Conservation (phyloP, 768 basidiomycete genomes). For the Amanita inopinata region DNA sequence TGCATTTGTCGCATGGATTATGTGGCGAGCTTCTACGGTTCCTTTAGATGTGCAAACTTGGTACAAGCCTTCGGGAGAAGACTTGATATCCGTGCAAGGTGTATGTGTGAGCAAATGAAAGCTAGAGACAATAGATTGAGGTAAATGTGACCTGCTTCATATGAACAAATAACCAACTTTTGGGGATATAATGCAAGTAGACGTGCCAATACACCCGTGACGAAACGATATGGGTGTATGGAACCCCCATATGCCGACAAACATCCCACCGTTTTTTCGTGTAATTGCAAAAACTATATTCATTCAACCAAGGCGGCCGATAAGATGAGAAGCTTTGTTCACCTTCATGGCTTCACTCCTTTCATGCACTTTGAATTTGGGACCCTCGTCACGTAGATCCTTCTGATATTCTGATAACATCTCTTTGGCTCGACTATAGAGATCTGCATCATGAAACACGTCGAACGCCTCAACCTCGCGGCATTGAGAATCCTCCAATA, state of each 20-base stretch:
- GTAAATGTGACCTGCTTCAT: background rate
- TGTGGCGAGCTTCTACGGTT: conserved; percentile 41
- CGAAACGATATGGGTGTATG: conserved; percentile 60
- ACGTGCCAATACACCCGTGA: conserved; percentile 47
- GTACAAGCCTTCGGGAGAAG: conserved; percentile 27
- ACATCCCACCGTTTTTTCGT: conserved; percentile 35
- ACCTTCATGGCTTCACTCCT: conserved; percentile 22
- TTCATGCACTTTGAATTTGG: conserved; percentile 23
- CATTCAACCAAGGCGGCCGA: background rate
- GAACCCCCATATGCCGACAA: conserved; percentile 49
- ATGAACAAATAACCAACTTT: conserved; percentile 26
- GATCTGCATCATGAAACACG: conserved; percentile 34
- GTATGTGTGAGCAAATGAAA: conserved; percentile 52
- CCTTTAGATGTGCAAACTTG: conserved; percentile 56
- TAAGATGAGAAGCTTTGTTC: background rate
- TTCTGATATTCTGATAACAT: conserved; percentile 33
- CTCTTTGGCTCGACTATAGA: conserved; percentile 34
- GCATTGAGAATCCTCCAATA: conserved; percentile 44
- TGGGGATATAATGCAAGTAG: conserved; percentile 41
- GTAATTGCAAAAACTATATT: conserved; percentile 39
- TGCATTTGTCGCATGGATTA: conserved; percentile 82
- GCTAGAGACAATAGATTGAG: conserved; percentile 22
- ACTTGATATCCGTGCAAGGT: conserved; percentile 45
- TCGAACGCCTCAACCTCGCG: conserved; percentile 51
- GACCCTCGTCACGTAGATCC: conserved; percentile 44